Base-by-base conservation (phyloP, 352 stramenopile species). In the Phytophthora cryptogea region DNA sequence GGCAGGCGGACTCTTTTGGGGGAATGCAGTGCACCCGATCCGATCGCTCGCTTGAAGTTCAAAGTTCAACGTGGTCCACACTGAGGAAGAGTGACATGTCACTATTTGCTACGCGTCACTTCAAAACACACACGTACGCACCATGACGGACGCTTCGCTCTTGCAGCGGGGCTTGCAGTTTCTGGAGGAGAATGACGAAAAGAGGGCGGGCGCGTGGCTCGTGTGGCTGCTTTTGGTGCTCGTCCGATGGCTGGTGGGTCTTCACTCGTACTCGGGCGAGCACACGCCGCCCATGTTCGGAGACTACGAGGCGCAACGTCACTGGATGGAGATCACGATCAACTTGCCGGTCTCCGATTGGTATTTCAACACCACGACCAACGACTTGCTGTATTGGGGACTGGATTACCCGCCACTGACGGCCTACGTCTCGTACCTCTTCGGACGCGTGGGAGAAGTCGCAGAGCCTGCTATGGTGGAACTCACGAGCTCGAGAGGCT, bases 271-370 rank as follows among this genome's bases (percentile, higher is more conserved):
- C 76, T 96, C 87, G 7, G 89, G 89, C 13, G 76, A 74, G n/a
- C 48, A 52, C 43, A 90, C 68, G 32, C 73, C 83, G 41, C 88
- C 90, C 14, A 91, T 96, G 78, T 97, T 95, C 63, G 97, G 97
- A 33, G 97, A 99, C 71, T 99, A 97, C 74, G 97, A 99, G 69
- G 97, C 97, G 3, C 97, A 99, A 73, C 90, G 97, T 32, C 97
- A 99, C 76, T 99, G 97, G 97, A 99, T 99, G 96, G 97, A 99
- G 80, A 80, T 99, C 44, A 99, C 97, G 27, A 83, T 85, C 40
- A 79, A 97, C 52, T 60, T 99, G 51, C 96, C 96, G 1, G 49
- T 98, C 10, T 84, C 72, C 3, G 80, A 98, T 45, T 99, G 97
- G 97, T 99, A 99, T 68, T 92, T 89, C 64, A 97, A 95, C 53